Percentiles rank a stretch among this genome's conserved stretches.
Conservation (phyloP, 805 yeast genomes). For the Ogataea philodendri region DNA sequence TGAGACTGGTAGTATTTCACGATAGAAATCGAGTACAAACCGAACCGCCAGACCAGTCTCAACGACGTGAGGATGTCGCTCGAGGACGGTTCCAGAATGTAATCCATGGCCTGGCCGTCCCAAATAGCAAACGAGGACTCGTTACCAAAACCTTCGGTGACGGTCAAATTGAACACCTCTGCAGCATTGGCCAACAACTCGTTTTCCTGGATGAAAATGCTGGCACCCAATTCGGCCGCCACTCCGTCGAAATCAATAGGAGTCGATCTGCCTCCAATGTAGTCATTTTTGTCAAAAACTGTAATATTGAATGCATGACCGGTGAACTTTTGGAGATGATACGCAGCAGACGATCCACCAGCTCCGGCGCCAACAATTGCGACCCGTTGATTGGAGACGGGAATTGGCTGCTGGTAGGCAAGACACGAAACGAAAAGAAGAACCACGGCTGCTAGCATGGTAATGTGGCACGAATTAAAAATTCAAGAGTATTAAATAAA, state of each 20-base stretch:
- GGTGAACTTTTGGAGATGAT: constrained; percentile 41
- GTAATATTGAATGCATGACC: constrained; percentile 37
- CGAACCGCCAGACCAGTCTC: constrained; percentile 33
- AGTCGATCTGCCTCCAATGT: constrained; percentile 47
- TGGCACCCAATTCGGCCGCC: constrained; percentile 44
- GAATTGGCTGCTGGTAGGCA: constrained; percentile 2
- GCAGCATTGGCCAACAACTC: constrained; percentile 39
- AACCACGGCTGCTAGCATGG: too few relatives aligned
- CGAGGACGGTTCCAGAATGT: constrained; percentile 8
- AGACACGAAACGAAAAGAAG: constrained; percentile 1
- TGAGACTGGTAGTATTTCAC: constrained; percentile 15
- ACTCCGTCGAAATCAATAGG: constrained; percentile 32
- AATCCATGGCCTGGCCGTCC: constrained; percentile 35
- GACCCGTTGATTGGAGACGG: constrained; percentile 13
- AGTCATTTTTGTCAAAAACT: constrained; percentile 38
- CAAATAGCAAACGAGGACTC: constrained; percentile 35
- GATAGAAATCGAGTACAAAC: constrained; percentile 28
- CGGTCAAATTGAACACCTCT: constrained; percentile 33
- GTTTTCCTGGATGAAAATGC: constrained; percentile 43
- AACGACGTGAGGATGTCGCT: constrained; percentile 9
- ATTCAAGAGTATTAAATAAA: too few relatives aligned
- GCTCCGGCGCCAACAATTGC: constrained; percentile 54
- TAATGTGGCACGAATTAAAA: too few relatives aligned
- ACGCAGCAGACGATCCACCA: constrained; percentile 48
- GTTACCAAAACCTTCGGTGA: constrained; percentile 15